Percentiles rank a stretch among this genome's conserved stretches.
phyloP scores from a whole-genome alignment of 768 basidiomycete genomes.

The Mycena galopus region DNA sequence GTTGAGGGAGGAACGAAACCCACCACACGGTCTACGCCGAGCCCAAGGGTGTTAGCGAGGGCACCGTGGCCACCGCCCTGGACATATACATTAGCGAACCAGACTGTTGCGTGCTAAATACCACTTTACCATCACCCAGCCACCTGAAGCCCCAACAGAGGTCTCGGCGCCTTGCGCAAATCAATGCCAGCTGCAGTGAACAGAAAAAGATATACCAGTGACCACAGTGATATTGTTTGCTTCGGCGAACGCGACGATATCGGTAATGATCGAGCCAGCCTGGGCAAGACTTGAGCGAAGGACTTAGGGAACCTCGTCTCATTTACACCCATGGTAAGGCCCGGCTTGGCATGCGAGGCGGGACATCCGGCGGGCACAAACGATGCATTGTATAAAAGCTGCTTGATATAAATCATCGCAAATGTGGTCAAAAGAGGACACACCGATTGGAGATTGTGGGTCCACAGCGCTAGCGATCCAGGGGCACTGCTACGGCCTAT shows the following conservation, averaged over 20 bases:
- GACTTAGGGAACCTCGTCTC: too few relatives aligned
- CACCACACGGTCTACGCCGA: constrained; percentile 45
- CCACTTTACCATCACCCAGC: constrained; percentile 39
- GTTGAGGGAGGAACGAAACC: constrained; percentile 4
- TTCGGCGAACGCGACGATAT: constrained; percentile 41
- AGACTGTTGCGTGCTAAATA: too few relatives aligned
- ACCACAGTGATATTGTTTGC: constrained; percentile 39
- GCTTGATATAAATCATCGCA: neutral
- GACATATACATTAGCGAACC: neutral
- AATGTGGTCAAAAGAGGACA: neutral
- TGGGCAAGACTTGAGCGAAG: neutral
- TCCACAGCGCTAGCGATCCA: constrained; percentile 42
- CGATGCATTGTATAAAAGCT: constrained; percentile 30
- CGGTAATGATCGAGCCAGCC: constrained; percentile 39
- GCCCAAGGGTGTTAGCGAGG: constrained; percentile 40
- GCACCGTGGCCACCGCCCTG: constrained; percentile 43
- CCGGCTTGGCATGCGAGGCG: constrained; percentile 34
- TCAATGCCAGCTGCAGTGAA: neutral
- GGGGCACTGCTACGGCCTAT: constrained; percentile 43
- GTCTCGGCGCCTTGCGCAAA: constrained; percentile 34
- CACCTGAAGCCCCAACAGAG: constrained; percentile 39
- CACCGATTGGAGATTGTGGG: constrained; percentile 28
- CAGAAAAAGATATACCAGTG: constrained; percentile 29
- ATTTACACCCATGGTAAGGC: constrained; percentile 39
- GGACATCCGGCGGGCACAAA: constrained; percentile 33